Conservation (phyloP, 495 filamentous ascomycete species). For the Penicillium waksmanii region DNA sequence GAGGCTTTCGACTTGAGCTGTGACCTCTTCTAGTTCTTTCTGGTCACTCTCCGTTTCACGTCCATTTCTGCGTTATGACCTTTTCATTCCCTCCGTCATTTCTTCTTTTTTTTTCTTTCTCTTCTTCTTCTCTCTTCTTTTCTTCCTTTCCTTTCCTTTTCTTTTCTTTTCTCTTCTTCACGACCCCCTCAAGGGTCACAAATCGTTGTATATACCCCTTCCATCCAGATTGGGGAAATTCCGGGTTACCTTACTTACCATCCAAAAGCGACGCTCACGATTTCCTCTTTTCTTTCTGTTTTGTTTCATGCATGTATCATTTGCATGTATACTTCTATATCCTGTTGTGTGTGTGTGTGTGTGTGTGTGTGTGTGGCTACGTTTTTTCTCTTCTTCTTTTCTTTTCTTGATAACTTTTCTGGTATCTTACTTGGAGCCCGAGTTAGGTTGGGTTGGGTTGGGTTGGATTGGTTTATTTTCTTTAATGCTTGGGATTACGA, state of each 20-base stretch:
- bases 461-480: not conserved
- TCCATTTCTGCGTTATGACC: slow-evolving; percentile 5
- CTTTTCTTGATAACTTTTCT: slow-evolving; percentile 2
- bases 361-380: not conserved
- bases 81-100: slow-evolving; percentile 7
- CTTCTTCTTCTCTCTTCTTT: slow-evolving; percentile 3
- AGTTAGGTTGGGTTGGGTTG: not conserved
- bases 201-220: not conserved
- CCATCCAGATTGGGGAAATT: not conserved
- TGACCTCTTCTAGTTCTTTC: not conserved
- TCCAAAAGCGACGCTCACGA: not conserved
- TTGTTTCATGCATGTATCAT: not conserved
- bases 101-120: slow-evolving; percentile 15
- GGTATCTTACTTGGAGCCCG: not conserved
- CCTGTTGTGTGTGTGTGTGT: too few relatives aligned
- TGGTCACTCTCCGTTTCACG: not conserved
- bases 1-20: not conserved
- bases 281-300: not conserved
- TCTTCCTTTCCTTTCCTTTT: not conserved
- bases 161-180: slow-evolving; percentile 5
- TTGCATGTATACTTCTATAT: not conserved
- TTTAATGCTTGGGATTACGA: slow-evolving; percentile 17
- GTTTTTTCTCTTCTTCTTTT: not conserved
- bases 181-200: too few relatives aligned
- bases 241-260: too few relatives aligned